Evolutionary conservation across 2,329 filamentous ascomycete genomes (phyloP), one percentile per base, ranked within the genome.

Genomic region (Penicillium sp.): DNA sequence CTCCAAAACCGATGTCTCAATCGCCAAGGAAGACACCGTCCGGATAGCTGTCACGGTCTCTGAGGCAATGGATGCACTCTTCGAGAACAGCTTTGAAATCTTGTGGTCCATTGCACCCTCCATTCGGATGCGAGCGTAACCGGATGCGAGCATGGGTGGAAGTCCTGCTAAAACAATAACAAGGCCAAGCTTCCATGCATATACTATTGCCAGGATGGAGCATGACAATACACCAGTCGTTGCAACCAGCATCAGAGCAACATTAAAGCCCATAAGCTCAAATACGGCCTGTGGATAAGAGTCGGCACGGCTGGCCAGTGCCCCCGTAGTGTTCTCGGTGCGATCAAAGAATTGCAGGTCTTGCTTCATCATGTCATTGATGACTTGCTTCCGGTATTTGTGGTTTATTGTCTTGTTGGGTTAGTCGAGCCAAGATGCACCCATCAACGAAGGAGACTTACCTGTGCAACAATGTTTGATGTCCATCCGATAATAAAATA

Each of bases 121-220:
- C 3, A 82, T 72, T 2, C 78, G 71, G 44, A 84, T 79, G 2
- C 80, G 72, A 5, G 79, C 57, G 48, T 79, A 81, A 3, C 81
- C 81, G 0, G 78, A 71, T 1, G 70, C 64, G 2, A 82, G 65
- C 19, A 84, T 68, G 0, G 77, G 72, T 0, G 81, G 75, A 10
- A 84, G 64, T 3, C 77, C 78, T 11, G 76, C 79, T 36, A 81
- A 74, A 0, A 78, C 68, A 1, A 81, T 69, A 0, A 80, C 77
- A 0, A 84, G 71, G 0, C 79, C 80, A 1, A 84, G 72, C 52
- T 81, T 82, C 79, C 79, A 84, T 0, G 78, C 78, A 46, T 73
- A 73, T 2, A 68, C 75, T 7, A 84, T 70, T 4, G 77, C 77
- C 1, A 84, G 67, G 9, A 80, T 70, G 15, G 75, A 73, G 59